Percentiles rank a stretch among this genome's conserved stretches.
phyloP scores from a whole-genome alignment of 306 rosid genomes.

The Urtica urens region DNA sequence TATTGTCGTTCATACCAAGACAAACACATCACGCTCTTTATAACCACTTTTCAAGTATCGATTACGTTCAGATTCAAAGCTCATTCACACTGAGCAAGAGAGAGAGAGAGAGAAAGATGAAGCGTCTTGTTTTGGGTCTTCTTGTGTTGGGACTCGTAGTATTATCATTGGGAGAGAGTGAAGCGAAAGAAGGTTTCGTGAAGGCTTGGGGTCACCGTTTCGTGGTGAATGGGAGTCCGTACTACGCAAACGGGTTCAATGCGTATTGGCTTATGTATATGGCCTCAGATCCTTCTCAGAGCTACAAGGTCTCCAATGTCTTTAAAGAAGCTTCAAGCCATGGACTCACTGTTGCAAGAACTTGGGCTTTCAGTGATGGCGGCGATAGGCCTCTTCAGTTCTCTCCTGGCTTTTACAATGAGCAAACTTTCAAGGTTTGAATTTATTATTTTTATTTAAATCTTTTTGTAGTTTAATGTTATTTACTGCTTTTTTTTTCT shows the following conservation, averaged over 20 bases:
- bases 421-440: slow-evolving; percentile 63
- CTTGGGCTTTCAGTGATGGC: slow-evolving; percentile 96
- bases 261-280: slow-evolving; percentile 87
- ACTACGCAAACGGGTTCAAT: slow-evolving; percentile 84
- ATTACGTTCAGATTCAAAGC: neutral
- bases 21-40: slow-evolving; percentile 10
- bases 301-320: slow-evolving; percentile 54
- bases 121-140: slow-evolving; percentile 31
- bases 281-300: slow-evolving; percentile 80
- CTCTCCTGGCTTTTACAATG: slow-evolving; percentile 82
- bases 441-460: neutral
- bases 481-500: neutral
- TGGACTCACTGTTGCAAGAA: slow-evolving; percentile 81
- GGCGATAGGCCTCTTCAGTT: slow-evolving; percentile 73
- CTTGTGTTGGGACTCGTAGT: slow-evolving; percentile 32
- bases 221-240: slow-evolving; percentile 57
- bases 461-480: neutral
- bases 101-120: slow-evolving; percentile 33
- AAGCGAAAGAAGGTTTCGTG: slow-evolving; percentile 58
- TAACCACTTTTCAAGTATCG: neutral
- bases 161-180: too few relatives aligned
- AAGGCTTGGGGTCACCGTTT: slow-evolving; percentile 65
- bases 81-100: slow-evolving; percentile 1
- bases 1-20: neutral
- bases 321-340: slow-evolving; percentile 58